phyloP scores from a whole-genome alignment of 768 basidiomycete species.

The Tephrocybe sp. region DNA sequence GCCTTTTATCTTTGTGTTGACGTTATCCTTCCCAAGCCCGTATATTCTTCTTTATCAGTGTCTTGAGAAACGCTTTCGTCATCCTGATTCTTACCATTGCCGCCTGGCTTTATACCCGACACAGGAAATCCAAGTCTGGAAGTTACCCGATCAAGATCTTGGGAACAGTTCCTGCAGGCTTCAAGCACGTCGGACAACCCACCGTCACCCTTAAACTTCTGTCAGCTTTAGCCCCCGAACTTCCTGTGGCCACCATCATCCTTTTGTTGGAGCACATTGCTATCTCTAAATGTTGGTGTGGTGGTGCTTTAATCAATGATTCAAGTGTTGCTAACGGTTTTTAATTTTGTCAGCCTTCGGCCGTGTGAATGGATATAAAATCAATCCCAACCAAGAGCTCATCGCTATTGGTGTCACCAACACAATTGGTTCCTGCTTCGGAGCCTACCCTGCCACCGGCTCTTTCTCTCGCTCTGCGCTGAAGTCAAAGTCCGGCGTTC shows the following conservation, averaged over 20 bases:
- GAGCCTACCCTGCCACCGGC: conserved; percentile 94
- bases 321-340: background rate
- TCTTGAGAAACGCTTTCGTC: conserved; percentile 84
- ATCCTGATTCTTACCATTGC: conserved; percentile 85
- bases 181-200: conserved; percentile 57
- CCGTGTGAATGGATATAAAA: conserved; percentile 92
- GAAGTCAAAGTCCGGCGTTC: conserved; percentile 95
- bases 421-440: conserved; percentile 85
- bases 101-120: conserved; percentile 80
- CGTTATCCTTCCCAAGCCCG: conserved; percentile 44
- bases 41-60: conserved; percentile 74
- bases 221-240: conserved; percentile 65
- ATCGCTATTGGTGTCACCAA: conserved; percentile 98
- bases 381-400: conserved; percentile 91
- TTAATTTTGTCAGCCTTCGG: conserved; percentile 75
- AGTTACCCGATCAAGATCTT: conserved; percentile 86
- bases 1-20: conserved; percentile 1
- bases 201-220: conserved; percentile 47
- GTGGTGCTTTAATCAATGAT: background rate
- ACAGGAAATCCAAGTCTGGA: conserved; percentile 55
- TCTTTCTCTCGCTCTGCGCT: conserved; percentile 98
- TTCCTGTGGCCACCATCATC: conserved; percentile 87
- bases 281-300: conserved; percentile 80
- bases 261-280: conserved; percentile 95
- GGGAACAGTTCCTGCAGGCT: conserved; percentile 80